These are phyloP conservation scores for Hyaloperonospora arabidopsidis DNA, from an alignment of 352 stramenopile genomes.

Conservation along the genomic window DNA sequence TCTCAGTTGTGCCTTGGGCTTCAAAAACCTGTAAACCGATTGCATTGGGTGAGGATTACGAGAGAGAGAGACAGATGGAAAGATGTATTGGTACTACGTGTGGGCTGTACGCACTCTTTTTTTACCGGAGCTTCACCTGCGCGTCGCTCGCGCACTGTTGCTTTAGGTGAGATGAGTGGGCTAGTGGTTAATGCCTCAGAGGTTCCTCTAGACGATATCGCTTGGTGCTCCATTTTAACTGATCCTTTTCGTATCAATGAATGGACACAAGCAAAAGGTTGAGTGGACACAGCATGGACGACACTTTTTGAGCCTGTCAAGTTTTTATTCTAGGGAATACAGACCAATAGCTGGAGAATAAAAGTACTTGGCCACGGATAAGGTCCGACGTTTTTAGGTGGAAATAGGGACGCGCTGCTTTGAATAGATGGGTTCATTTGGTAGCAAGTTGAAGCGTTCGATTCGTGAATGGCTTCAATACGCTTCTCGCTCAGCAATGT, in stretches of 20 bases:
- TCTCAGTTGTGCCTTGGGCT: conserved; percentile 28
- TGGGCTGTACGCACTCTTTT: conserved; percentile 30
- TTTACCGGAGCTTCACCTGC: conserved; percentile 39
- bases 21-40: conserved; percentile 43
- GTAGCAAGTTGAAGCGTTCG: too few species aligned
- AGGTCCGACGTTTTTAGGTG: too few species aligned
- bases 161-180: conserved; percentile 4
- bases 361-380: too few species aligned
- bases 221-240: conserved; percentile 12
- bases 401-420: too few species aligned
- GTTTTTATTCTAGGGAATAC: too few species aligned
- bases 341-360: too few species aligned
- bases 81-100: background rate
- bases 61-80: conserved; percentile 2
- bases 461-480: too few species aligned
- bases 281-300: too few species aligned
- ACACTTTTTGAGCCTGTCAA: too few species aligned
- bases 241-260: conserved; percentile 7
- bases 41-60: conserved; percentile 1
- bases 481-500: too few species aligned
- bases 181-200: background rate
- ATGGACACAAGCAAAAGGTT: conserved; percentile 8
- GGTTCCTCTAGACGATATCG: conserved; percentile 2
- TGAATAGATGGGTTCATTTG: too few species aligned
- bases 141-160: conserved; percentile 8